Conservation (phyloP, 148 eudicot genomes). For the Cornus controversa region DNA sequence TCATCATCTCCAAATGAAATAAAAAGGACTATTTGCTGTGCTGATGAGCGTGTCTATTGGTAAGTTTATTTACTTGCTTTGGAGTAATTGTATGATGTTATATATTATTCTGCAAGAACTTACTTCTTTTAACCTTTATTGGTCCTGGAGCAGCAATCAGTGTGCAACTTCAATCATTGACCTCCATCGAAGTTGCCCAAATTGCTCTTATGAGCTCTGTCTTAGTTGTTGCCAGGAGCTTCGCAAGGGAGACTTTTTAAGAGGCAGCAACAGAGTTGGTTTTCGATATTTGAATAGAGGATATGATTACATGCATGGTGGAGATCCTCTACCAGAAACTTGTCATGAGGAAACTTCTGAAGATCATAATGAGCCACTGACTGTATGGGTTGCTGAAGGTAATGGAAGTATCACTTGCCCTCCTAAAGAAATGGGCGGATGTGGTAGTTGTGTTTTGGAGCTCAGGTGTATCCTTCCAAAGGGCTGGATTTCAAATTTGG, state of each 20-base stretch:
- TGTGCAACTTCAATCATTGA: constrained; percentile 85
- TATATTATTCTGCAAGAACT: background rate
- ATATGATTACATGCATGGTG: constrained; percentile 69
- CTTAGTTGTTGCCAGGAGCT: constrained; percentile 73
- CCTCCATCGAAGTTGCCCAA: constrained; percentile 84
- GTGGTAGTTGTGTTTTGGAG: constrained; percentile 56
- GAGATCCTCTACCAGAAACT: constrained; percentile 47
- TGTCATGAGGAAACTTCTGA: constrained; percentile 12
- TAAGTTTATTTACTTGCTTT: constrained; percentile 15
- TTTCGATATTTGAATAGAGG: constrained; percentile 48
- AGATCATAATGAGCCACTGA: background rate
- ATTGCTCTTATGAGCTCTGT: constrained; percentile 78
- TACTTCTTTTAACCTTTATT: background rate
- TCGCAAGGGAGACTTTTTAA: constrained; percentile 46
- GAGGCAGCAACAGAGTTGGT: constrained; percentile 37
- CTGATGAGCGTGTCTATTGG: constrained; percentile 84
- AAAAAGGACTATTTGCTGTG: constrained; percentile 37
- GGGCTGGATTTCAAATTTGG: constrained; percentile 52
- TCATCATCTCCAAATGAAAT: constrained; percentile 31
- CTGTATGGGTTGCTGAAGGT: constrained; percentile 42
- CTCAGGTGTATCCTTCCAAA: constrained; percentile 61
- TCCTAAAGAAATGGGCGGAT: constrained; percentile 73
- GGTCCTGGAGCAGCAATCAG: constrained; percentile 53
- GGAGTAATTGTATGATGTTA: background rate
- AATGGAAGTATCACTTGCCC: constrained; percentile 68